A percentile compares a stretch with the other conserved stretches of the same genome.
Evolutionary conservation across 2,329 filamentous ascomycete species (phyloP).

Genomic region (Neocucurbitaria cava): DNA sequence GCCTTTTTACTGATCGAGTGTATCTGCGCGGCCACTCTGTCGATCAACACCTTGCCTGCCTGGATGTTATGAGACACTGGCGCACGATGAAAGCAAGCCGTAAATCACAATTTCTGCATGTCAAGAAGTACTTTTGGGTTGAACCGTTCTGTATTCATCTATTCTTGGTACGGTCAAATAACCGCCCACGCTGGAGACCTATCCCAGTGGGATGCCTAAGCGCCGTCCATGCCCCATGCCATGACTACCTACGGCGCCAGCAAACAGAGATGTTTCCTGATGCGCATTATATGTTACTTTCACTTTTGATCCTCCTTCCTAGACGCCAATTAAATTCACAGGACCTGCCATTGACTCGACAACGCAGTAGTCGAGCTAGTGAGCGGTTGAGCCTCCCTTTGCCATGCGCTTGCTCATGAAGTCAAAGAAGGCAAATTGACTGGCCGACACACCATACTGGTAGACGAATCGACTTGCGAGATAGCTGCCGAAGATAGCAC

Average conservation of each 20-base stretch:
- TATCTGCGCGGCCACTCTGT: background rate
- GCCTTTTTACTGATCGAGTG: background rate
- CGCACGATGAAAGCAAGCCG: background rate
- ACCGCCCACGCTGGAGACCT: conserved; percentile 5
- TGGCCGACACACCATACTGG: conserved; percentile 88
- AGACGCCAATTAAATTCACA: background rate
- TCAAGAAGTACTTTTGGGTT: background rate
- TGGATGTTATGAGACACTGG: background rate
- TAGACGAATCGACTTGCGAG: conserved; percentile 96
- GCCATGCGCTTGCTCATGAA: conserved; percentile 67
- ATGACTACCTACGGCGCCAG: background rate
- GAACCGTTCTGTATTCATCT: conserved; percentile 11
- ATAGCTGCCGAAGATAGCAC: conserved; percentile 95
- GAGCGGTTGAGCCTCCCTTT: conserved; percentile 26
- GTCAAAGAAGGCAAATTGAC: conserved; percentile 98
- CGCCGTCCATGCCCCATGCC: conserved; percentile 7
- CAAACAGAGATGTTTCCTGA: background rate
- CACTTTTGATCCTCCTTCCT: background rate
- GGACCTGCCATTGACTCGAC: background rate
- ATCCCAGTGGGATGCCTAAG: conserved; percentile 11
- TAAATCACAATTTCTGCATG: background rate
- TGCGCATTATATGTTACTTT: background rate
- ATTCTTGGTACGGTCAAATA: conserved; percentile 7
- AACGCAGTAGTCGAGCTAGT: background rate
- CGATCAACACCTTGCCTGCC: background rate